Base-by-base conservation (phyloP, 148 eudicot genomes). In the Chenopodium formosanum region DNA sequence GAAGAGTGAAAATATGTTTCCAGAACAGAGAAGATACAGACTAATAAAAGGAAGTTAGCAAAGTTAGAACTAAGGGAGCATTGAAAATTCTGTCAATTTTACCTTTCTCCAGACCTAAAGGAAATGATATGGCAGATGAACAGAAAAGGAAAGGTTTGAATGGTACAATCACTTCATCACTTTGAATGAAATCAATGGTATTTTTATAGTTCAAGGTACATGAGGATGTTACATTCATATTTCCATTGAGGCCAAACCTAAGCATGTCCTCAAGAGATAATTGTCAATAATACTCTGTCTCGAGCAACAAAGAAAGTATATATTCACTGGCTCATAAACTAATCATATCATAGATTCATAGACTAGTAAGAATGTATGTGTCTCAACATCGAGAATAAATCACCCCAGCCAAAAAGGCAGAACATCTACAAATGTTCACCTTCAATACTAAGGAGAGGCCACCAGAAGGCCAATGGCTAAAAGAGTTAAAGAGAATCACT, bases 401-500 rank as follows among this genome's bases (percentile, higher is more conserved):
- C 34, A 62, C 1, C 20, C 16, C 9, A 69, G 31, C 78, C 48
- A 29, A 56, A 53, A 69, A 66, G 58, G 17, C 7, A n/a, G 46
- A 52, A 50, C 48, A 20, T 22, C 44, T 37, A 69, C n/a, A 32
- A 75, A 8, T 1, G 44, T 76, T 67, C 66, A 37, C 37, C 23
- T 69, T 25, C 65, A 70, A 29, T 23, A 71, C 71, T 70, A 31
- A 19, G 19, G 47, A 34, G 12, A 44, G 11, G 11, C 60, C 60
- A 52, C 19, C 9, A 22, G 40, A 67, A 63, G 34, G 7, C 60
- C 40, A 34, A 64, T 60, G 22, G 50, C 80, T 75, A 29, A 74
- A 52, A 80, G n/a, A 66, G 29, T 75, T 47, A 74, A 40, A 80
- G n/a, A 66, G 29, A 78, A 70, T 64, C 23, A 82, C 20, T 47